Evolutionary conservation across 192 early-diverging fungal species (phyloP), one percentile per base, ranked within the genome.

Genomic region (Linnemannia hyalina): DNA sequence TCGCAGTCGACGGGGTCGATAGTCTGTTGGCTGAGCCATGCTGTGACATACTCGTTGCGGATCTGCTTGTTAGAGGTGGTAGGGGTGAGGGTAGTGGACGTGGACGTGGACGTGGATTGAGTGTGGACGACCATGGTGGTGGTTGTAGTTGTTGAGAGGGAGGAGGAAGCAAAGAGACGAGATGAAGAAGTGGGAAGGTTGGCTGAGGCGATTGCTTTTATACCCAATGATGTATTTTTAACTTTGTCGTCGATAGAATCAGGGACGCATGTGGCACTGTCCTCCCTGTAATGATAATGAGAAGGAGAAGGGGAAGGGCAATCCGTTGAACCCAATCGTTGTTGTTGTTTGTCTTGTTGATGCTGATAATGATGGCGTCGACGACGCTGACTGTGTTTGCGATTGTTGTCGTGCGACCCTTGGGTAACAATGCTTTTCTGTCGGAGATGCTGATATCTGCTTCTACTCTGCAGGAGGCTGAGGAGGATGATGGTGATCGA

Each of bases 401-500:
- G 40, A 41, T 22, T 52, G 49, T 70, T 35, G 69, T 26, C 42
- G 38, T 41, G 73, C 11, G 73, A 55, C 57, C 60, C 55, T 41
- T 60, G 40, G 46, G 60, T 65, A 32, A 65, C 60, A 65, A 65
- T 49, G 4, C 10, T 73, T 73, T 23, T 46, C 26, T 70, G 69
- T 41, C 22, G 69, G 68, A 77, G 63, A 77, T 40, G 26, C 20
- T 32, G 38, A 52, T 29, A 36, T 22, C 46, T 35, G 16, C 84
- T 57, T 40, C 79, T 70, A 46, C 71, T 78, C 35, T 86, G 84
- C 42, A 81, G 70, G 7, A 86, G 60, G 54, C 79, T 86, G 38
- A 86, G 80, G 8, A 86, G n/a, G 44, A 86, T 77, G n/a, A 81
- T 70, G 5, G 84, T 81, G n/a, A 86, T 52, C 13, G 84, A 40